Base-by-base conservation (phyloP, 495 filamentous ascomycete species). In the Aspergillus steynii region DNA sequence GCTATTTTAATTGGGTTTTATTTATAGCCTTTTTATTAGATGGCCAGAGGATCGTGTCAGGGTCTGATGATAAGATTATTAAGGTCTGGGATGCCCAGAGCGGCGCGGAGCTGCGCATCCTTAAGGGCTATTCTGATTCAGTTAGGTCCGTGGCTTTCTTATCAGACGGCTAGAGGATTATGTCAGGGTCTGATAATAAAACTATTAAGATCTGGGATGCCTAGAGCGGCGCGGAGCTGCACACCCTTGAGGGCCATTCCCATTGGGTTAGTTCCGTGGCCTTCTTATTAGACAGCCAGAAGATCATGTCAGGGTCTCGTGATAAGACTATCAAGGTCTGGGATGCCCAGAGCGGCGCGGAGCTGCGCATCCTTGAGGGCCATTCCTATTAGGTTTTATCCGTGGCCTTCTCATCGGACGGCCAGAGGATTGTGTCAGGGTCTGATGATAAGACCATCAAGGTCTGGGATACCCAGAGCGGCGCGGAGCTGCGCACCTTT, bases 51-150 rank as follows among this genome's bases (percentile, higher is more conserved):
- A n/a, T n/a, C n/a, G n/a, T n/a, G n/a, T n/a, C n/a, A n/a, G n/a
- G n/a, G 29, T 5, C 28, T 7, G 15, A 15, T 46, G 7, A 46
- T 46, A 46, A 15, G 7, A 46, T 15, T 46, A 46, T 46, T 46
- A 46, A 46, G 42, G 7, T 46, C 42, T 53, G 50, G 50, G 15
- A 53, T 53, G 15, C 26, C 20, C n/a, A 53, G 50, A 53, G 12
- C 5, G 50, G 50, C 28, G 5, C 3, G 2, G 51, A 29, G 51
- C 51, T 53, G 51, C 51, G 31, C 15, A 32, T 15, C 5, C 26
- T 53, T 12, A 53, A 8, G 20, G 28, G 50, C 50, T 29, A 53
- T 28, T 53, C 50, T 27, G 15, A 27, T 8, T 29, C 10, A 27
- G 5, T 27, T 53, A 27, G 3, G 2, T 31, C 51, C 2, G 51